A percentile compares a stretch with the other conserved stretches of the same genome.
phyloP scores from a whole-genome alignment of 2,329 filamentous ascomycete species.

The Fusarium solani-melongenae region DNA sequence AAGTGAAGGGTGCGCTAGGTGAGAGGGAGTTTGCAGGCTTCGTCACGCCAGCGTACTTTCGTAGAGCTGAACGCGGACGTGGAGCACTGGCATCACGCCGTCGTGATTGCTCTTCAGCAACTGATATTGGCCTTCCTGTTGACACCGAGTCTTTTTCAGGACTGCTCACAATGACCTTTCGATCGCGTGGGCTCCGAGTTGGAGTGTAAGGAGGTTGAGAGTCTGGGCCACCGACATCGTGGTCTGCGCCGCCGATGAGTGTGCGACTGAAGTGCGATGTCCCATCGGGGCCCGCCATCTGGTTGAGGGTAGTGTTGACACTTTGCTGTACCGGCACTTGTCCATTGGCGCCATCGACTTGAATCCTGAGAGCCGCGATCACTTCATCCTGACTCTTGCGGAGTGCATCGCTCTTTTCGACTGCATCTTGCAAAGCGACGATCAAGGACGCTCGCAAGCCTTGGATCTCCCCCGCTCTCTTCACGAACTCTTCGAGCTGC shows the following conservation, averaged over 20 bases:
- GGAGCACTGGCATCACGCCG: constrained; percentile 42
- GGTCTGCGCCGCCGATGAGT: too few species aligned
- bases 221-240: too few species aligned
- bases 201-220: too few species aligned
- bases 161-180: constrained; percentile 49
- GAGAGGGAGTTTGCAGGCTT: too few species aligned
- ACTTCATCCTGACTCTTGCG: too few species aligned
- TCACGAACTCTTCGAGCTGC: constrained; percentile 17
- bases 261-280: too few species aligned
- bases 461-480: background rate
- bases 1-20: too few species aligned
- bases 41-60: constrained; percentile 10
- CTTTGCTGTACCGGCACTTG: too few species aligned
- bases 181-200: constrained; percentile 15
- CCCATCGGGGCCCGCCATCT: background rate
- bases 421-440: too few species aligned
- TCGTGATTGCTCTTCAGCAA: constrained; percentile 51
- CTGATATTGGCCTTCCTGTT: constrained; percentile 44
- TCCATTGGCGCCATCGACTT: background rate
- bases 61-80: constrained; percentile 50
- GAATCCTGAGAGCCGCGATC: too few species aligned
- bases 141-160: constrained; percentile 37
- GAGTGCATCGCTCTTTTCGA: too few species aligned
- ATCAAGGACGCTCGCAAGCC: too few species aligned
- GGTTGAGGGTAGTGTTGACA: background rate